Conservation (phyloP, 75 land plant genomes). For the Gnetum montanum region DNA sequence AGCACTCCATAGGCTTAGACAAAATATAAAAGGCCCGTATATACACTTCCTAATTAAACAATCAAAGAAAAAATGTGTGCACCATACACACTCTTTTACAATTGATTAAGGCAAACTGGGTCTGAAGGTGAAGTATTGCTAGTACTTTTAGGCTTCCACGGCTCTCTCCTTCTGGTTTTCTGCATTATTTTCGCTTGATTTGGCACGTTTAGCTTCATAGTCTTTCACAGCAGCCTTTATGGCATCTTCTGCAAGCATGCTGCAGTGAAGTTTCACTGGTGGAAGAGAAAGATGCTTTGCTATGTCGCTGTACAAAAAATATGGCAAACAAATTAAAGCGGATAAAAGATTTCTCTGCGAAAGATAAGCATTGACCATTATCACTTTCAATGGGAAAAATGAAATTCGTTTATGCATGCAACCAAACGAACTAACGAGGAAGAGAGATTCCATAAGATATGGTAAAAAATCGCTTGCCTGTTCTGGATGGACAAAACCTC, state of each 20-base stretch:
- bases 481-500: conserved; percentile 67
- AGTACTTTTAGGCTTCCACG: too few relatives aligned
- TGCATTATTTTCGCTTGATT: conserved; percentile 6
- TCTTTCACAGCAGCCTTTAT: conserved; percentile 67
- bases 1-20: too few relatives aligned
- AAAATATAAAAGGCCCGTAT: too few relatives aligned
- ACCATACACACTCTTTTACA: too few relatives aligned
- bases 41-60: too few relatives aligned
- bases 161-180: neutral
- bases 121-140: too few relatives aligned
- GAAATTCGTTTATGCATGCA: too few relatives aligned
- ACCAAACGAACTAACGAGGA: neutral
- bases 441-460: neutral
- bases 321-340: neutral
- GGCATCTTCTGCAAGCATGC: conserved; percentile 95
- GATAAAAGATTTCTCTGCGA: too few relatives aligned
- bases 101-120: too few relatives aligned
- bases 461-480: conserved; percentile 35
- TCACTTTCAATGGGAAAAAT: too few relatives aligned
- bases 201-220: conserved; percentile 42
- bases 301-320: conserved; percentile 50
- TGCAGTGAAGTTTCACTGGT: conserved; percentile 92
- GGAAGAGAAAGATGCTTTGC: conserved; percentile 91
- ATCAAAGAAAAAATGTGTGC: too few relatives aligned
- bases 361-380: too few relatives aligned